Evolutionary conservation across 495 filamentous ascomycete species (phyloP).

Genomic region (Lasiosphaeriaceae sp.): DNA sequence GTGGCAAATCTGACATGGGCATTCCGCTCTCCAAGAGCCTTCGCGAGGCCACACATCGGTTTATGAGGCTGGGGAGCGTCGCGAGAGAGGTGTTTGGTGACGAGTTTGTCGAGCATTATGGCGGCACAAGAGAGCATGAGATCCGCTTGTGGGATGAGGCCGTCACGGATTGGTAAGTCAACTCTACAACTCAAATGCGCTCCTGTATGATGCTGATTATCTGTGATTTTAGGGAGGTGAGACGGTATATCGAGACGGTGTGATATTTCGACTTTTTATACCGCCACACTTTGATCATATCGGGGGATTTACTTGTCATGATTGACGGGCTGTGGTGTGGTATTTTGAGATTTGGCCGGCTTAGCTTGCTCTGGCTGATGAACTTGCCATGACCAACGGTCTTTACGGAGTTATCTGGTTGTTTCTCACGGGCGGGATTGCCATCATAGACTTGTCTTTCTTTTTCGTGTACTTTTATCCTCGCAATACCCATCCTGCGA

Average conservation of each 20-base stretch:
- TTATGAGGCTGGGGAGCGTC: conserved; percentile 70
- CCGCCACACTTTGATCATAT: no score
- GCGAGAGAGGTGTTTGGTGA: conserved; percentile 91
- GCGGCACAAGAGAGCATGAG: conserved; percentile 90
- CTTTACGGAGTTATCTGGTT: background rate
- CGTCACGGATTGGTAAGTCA: conserved; percentile 81
- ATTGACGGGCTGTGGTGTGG: background rate
- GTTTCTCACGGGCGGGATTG: background rate
- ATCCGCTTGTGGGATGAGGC: conserved; percentile 89
- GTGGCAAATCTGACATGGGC: conserved; percentile 61
- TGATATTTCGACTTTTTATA: conserved; percentile 22
- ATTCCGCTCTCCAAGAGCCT: conserved; percentile 74
- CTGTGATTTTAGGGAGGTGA: conserved; percentile 50
- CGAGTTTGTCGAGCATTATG: conserved; percentile 93
- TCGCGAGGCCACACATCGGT: conserved; percentile 73
- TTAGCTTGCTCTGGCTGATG: background rate
- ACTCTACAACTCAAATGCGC: background rate
- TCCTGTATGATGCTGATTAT: conserved; percentile 11
- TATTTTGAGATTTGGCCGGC: background rate
- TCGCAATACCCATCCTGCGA: background rate
- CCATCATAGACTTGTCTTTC: background rate
- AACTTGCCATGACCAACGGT: background rate
- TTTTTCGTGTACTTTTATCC: background rate
- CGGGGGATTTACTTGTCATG: background rate
- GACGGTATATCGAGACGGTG: conserved; percentile 71